Conservation (phyloP, 306 rosid genomes). For the barrel medic (Medicago truncatula) region MtrunA17r5.0-ANR NC_053045.1:32225001-32225500, state of each 20-base stretch:
- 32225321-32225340: slow-evolving; percentile 14
- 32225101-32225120: slow-evolving; percentile 91
- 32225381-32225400: slow-evolving; percentile 73
- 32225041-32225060: slow-evolving; percentile 46
- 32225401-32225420: slow-evolving; percentile 69
- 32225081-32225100: slow-evolving; percentile 98
- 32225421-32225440: slow-evolving; percentile 3
- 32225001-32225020: slow-evolving; percentile 14
- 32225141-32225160: slow-evolving; percentile 83
- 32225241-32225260: slow-evolving; percentile 57
- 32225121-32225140: slow-evolving; percentile 79
- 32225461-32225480: slow-evolving; percentile 31
- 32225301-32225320: slow-evolving; percentile 9
- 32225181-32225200: slow-evolving; percentile 84
- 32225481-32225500: not conserved
- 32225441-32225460: slow-evolving; percentile 21
- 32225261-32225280: slow-evolving; percentile 75
- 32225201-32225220: slow-evolving; percentile 94
- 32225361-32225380: slow-evolving; percentile 82
- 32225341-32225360: slow-evolving; percentile 22
- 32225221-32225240: slow-evolving; percentile 88
- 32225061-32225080: slow-evolving; percentile 89
- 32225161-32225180: slow-evolving; percentile 85
- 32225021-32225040: slow-evolving; percentile 18
- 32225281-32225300: slow-evolving; percentile 70